phyloP scores from a whole-genome alignment of 129 eudicot species.

The Calendula officinalis region DNA sequence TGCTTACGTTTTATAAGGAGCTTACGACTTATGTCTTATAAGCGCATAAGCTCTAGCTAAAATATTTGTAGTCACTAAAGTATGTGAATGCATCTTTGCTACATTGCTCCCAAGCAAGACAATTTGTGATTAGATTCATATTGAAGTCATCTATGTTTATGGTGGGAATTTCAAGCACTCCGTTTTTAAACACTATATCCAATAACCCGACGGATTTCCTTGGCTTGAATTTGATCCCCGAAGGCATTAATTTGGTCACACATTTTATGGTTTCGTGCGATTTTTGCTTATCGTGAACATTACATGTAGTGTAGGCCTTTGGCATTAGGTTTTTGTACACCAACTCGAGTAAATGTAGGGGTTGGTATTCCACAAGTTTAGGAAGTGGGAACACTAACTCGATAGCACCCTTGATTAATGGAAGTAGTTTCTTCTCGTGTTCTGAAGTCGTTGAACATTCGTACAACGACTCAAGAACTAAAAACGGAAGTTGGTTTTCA shows the following conservation, averaged over 20 bases:
- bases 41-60: too few relatives aligned
- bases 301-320: conserved; percentile 7
- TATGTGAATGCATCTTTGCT: not conserved
- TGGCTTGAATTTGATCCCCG: conserved; percentile 21
- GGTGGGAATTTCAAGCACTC: conserved; percentile 18
- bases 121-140: conserved; percentile 7
- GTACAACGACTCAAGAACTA: conserved; percentile 8
- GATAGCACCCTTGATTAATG: not conserved
- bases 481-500: conserved; percentile 31
- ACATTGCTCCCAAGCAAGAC: conserved; percentile 22
- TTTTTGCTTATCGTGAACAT: not conserved
- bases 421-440: not conserved
- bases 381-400: conserved; percentile 4
- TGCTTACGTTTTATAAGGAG: too few relatives aligned
- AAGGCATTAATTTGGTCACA: conserved; percentile 10
- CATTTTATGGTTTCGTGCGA: not conserved
- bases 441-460: not conserved
- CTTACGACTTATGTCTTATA: too few relatives aligned
- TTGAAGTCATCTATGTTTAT: conserved; percentile 15
- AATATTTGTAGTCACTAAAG: conserved; percentile 28
- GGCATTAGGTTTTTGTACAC: conserved; percentile 11
- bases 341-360: conserved; percentile 21
- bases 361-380: not conserved
- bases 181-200: conserved; percentile 12
- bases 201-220: not conserved